These are phyloP conservation scores for Pseudonitzschia pungens DNA, from an alignment of 108 stramenopile genomes.

Conservation along the genomic window DNA sequence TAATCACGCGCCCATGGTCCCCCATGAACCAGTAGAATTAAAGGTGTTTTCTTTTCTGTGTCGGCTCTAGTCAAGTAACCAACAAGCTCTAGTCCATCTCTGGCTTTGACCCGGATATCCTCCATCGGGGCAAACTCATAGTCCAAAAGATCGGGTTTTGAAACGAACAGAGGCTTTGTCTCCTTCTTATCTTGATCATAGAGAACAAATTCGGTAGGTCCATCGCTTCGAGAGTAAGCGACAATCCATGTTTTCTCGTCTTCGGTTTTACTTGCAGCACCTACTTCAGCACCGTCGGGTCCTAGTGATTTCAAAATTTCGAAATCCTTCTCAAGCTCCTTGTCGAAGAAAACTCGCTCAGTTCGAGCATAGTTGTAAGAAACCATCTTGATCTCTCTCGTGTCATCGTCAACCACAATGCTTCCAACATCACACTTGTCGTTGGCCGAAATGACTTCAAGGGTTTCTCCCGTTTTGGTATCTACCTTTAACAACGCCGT, in stretches of 20 bases:
- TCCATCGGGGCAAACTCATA: conserved; percentile 67
- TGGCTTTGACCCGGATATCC: conserved; percentile 47
- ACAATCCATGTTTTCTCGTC: conserved; percentile 66
- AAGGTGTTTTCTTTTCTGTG: conserved; percentile 40
- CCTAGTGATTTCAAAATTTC: conserved; percentile 44
- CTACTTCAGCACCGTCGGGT: conserved; percentile 46
- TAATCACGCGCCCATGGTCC: conserved; percentile 63
- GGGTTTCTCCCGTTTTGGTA: conserved; percentile 49
- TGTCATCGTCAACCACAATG: conserved; percentile 54
- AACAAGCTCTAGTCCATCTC: conserved; percentile 57
- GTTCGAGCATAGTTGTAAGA: conserved; percentile 62
- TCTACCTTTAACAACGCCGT: conserved; percentile 65
- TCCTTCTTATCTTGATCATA: conserved; percentile 48
- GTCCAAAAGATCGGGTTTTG: conserved; percentile 30
- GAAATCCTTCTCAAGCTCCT: conserved; percentile 53
- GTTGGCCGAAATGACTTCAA: conserved; percentile 53
- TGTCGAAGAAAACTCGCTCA: conserved; percentile 60
- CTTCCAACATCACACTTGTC: conserved; percentile 63
- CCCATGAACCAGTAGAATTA: conserved; percentile 62
- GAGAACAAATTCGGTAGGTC: conserved; percentile 51
- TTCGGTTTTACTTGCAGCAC: conserved; percentile 36
- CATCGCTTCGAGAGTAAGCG: conserved; percentile 38
- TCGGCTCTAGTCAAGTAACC: conserved; percentile 49
- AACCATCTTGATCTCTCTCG: conserved; percentile 51
- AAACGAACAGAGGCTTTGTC: conserved; percentile 49